Base-by-base conservation (phyloP, 176 grass and related monocot genomes). In the Ensete ventricosum region DNA sequence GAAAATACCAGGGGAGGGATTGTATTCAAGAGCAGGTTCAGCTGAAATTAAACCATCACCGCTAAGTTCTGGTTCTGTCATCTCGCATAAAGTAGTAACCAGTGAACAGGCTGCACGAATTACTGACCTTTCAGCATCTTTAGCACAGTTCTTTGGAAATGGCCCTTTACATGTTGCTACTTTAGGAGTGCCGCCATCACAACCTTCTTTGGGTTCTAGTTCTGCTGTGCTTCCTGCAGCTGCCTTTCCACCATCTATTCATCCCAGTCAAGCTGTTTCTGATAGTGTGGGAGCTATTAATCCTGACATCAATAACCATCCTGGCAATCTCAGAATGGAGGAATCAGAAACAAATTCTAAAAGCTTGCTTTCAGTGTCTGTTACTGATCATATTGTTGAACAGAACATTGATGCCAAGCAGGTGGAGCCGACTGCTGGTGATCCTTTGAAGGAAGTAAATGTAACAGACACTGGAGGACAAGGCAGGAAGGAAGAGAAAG, bases 141-240 rank as follows among this genome's bases (percentile, higher is more conserved):
- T 99, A 81, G 87, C 86, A 52, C 86, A 81, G 29, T 91, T 79
- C 59, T 84, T 99, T 80, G 87, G 78, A 58, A 96, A 74, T 75
- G 80, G 89, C 29, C 63, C 81, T 88, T 59, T 79, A 14, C 71
- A 73, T 63, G 49, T 78, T 52, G 76, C 57, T 71, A 64, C 90
- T 14, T 48, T 63, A 50, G 87, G 87, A 83, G 50, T 85, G 16
- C 79, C 81, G 67, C 14, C 79, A 50, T 67, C 86, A 14, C 84
- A 89, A 70, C n/a, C 76, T 71, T 73, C 79, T 72, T 64, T 82
- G 48, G 87, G 76, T 73, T 63, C 73, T 3, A 75, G 76, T 64
- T 71, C 83, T 73, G 55, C 78, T 73, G 54, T 79, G 67, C 13
- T 49, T 24, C 58, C 26, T 82, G 73, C 73, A 23, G 76, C 81